phyloP scores from a whole-genome alignment of 768 basidiomycete species.

The Cystoderma amianthinum region DNA sequence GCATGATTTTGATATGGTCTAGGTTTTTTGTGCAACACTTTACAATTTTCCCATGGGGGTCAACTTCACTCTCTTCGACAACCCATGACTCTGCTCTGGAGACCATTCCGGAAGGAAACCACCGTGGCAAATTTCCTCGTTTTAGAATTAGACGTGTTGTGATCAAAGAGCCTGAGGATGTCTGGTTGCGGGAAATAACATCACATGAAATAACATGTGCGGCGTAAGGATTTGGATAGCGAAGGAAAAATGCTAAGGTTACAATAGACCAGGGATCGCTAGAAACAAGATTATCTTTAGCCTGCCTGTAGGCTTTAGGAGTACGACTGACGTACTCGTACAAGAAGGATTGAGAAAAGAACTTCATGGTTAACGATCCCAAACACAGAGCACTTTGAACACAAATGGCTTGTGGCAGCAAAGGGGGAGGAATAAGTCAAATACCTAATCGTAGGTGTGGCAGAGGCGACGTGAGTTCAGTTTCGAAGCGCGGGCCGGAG shows the following conservation, averaged over 20 bases:
- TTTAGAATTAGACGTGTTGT: constrained; percentile 93
- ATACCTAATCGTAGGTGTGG: not conserved
- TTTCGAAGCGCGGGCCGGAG: constrained; percentile 2
- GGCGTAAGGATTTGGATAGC: constrained; percentile 94
- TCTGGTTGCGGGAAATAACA: constrained; percentile 79
- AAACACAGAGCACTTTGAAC: constrained; percentile 6
- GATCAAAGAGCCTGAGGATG: constrained; percentile 65
- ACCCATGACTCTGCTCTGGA: constrained; percentile 90
- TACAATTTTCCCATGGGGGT: constrained; percentile 72
- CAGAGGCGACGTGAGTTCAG: not conserved
- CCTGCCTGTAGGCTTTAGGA: no score
- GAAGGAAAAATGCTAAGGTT: constrained; percentile 87
- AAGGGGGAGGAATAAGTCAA: not conserved
- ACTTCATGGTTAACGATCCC: constrained; percentile 42
- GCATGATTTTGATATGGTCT: constrained; percentile 92
- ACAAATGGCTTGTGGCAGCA: not conserved
- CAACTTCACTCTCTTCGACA: constrained; percentile 91
- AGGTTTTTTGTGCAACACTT: constrained; percentile 82
- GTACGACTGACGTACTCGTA: constrained; percentile 49
- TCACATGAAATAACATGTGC: constrained; percentile 93
- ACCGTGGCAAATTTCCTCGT: constrained; percentile 83
- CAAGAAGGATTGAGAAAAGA: constrained; percentile 47
- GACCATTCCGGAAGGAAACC: constrained; percentile 82
- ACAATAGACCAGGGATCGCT: constrained; percentile 95
- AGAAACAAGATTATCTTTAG: no score